These are phyloP conservation scores for Acacia confusa DNA, from an alignment of 306 rosid genomes.

Conservation along the genomic window DNA sequence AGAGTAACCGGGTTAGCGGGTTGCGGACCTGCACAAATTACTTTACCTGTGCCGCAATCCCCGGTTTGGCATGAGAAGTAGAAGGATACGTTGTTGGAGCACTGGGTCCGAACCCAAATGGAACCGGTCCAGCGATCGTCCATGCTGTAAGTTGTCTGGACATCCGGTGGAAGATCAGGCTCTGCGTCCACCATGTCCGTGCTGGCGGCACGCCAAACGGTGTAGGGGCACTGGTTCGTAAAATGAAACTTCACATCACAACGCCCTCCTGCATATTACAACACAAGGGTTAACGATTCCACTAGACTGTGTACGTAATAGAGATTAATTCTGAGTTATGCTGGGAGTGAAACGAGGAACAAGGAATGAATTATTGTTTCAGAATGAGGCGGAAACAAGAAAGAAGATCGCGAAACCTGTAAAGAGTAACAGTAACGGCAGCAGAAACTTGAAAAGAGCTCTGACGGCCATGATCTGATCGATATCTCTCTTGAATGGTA, in stretches of 20 bases:
- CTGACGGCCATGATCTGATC: neutral
- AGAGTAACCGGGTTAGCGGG: slow-evolving; percentile 37
- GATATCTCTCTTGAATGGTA: neutral
- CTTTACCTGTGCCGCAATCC: slow-evolving; percentile 37
- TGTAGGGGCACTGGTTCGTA: slow-evolving; percentile 47
- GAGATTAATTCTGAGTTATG: neutral
- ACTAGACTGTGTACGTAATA: no score
- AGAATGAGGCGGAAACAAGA: neutral
- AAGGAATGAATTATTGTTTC: neutral
- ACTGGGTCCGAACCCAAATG: slow-evolving; percentile 60
- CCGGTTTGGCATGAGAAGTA: slow-evolving; percentile 52
- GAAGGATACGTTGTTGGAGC: slow-evolving; percentile 26
- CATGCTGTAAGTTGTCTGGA: slow-evolving; percentile 17
- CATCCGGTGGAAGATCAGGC: neutral
- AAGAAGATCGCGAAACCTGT: neutral
- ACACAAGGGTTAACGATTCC: neutral
- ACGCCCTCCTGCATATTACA: slow-evolving; percentile 26
- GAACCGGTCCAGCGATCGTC: slow-evolving; percentile 49
- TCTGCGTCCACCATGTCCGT: slow-evolving; percentile 26
- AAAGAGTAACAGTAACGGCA: neutral
- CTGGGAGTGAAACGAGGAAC: neutral
- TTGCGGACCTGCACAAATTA: slow-evolving; percentile 6
- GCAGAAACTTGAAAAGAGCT: neutral
- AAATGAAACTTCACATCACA: slow-evolving; percentile 34
- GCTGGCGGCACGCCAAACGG: slow-evolving; percentile 54